Conservation (phyloP, 352 stramenopile genomes). For the Phytophthora aleatoria region DNA sequence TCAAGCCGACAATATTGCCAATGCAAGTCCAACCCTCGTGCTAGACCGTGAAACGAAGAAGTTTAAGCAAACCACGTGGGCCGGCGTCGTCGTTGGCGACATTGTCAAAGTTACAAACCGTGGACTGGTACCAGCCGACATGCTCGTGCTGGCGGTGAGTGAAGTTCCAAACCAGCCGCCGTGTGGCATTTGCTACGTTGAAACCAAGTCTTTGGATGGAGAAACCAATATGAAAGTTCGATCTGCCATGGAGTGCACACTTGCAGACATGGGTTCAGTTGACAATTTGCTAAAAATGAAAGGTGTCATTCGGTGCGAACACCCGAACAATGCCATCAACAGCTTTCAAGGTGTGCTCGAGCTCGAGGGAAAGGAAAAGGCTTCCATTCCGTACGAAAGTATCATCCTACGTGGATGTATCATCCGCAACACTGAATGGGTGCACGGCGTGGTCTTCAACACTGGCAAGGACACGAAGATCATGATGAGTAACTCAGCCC, state of each 20-base stretch:
- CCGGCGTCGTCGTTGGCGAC: slow-evolving; percentile 87
- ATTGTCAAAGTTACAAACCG: slow-evolving; percentile 82
- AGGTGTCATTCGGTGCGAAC: slow-evolving; percentile 72
- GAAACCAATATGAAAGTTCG: slow-evolving; percentile 95
- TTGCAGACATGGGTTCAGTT: slow-evolving; percentile 48
- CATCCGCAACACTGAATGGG: slow-evolving; percentile 93
- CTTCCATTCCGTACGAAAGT: slow-evolving; percentile 79
- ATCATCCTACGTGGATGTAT: slow-evolving; percentile 92
- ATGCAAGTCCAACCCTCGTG: slow-evolving; percentile 68
- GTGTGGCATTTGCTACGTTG: slow-evolving; percentile 85
- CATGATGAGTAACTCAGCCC: slow-evolving; percentile 85
- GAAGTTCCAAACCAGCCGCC: slow-evolving; percentile 64
- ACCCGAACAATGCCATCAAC: slow-evolving; percentile 91
- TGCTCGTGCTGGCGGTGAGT: slow-evolving; percentile 82
- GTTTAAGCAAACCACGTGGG: slow-evolving; percentile 74
- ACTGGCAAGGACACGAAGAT: slow-evolving; percentile 95
- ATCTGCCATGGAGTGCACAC: slow-evolving; percentile 74
- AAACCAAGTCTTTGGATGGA: slow-evolving; percentile 92
- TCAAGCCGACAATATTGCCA: slow-evolving; percentile 81
- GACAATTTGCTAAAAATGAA: slow-evolving; percentile 58
- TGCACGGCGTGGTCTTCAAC: slow-evolving; percentile 93
- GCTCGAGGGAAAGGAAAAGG: slow-evolving; percentile 49
- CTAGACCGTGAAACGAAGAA: slow-evolving; percentile 46
- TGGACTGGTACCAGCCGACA: slow-evolving; percentile 83
- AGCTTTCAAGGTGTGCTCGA: slow-evolving; percentile 90